Percentiles rank a stretch among this genome's conserved stretches.
Evolutionary conservation across 2,329 filamentous ascomycete genomes (phyloP).

Genomic region (Malbranchea zuffiana): DNA sequence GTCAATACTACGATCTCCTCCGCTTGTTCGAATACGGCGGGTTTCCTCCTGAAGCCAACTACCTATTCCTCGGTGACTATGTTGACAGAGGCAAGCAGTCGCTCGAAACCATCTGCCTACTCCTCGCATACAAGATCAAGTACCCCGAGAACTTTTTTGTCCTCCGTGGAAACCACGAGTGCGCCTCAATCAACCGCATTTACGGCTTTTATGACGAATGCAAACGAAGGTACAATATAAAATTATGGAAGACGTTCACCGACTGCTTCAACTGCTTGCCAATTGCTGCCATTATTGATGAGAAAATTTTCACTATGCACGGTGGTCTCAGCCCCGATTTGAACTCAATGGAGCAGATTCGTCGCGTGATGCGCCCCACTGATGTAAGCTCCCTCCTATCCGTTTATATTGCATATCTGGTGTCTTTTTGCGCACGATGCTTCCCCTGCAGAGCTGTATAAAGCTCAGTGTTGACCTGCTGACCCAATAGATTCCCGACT

Average conservation of each 20-base stretch:
- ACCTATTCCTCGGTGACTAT: conserved; percentile 98
- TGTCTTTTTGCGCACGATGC: conserved; percentile 12
- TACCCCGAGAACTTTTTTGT: conserved; percentile 99
- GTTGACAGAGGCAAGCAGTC: conserved; percentile 99
- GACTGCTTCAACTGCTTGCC: conserved; percentile 99
- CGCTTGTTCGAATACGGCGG: conserved; percentile 97
- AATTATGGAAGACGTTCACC: conserved; percentile 99
- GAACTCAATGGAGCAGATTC: conserved; percentile 99
- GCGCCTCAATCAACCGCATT: conserved; percentile 96
- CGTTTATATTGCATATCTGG: conserved; percentile 2
- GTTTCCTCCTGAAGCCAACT: conserved; percentile 97
- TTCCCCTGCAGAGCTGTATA: conserved; percentile 10
- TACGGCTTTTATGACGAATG: conserved; percentile 99
- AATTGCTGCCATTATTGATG: conserved; percentile 96
- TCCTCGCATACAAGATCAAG: conserved; percentile 99
- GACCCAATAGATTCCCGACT: conserved; percentile 76
- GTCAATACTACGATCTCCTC: conserved; percentile 96
- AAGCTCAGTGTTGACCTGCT: conserved; percentile 32
- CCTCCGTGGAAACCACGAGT: conserved; percentile 96
- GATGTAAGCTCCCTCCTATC: conserved; percentile 58
- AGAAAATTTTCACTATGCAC: conserved; percentile 99
- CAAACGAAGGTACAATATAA: conserved; percentile 98
- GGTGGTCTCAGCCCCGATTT: conserved; percentile 92
- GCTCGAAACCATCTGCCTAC: conserved; percentile 92
- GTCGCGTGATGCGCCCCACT: conserved; percentile 95